Evolutionary conservation across 371 early-diverging fungal genomes (phyloP).

Genomic region (Mucor irregularis): DNA sequence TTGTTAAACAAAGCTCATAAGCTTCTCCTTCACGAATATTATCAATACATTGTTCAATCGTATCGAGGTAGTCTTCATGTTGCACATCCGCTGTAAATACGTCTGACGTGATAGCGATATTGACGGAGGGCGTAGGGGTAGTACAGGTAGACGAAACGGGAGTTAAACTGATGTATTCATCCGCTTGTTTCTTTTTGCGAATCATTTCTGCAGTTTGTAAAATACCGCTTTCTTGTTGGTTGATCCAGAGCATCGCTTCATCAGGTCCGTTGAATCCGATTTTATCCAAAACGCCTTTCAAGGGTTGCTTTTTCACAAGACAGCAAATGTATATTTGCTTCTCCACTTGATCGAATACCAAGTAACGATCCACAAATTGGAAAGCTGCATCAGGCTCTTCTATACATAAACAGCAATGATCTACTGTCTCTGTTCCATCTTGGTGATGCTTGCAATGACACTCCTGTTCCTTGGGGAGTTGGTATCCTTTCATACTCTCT

Average conservation of each 20-base stretch:
- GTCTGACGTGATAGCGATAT: background rate
- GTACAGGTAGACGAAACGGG: slow-evolving; percentile 21
- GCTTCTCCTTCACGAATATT: slow-evolving; percentile 87
- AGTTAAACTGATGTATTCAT: slow-evolving; percentile 7
- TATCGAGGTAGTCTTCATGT: slow-evolving; percentile 59
- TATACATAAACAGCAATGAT: slow-evolving; percentile 39
- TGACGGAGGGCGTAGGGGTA: slow-evolving; percentile 28
- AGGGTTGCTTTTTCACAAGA: slow-evolving; percentile 25
- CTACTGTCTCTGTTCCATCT: background rate
- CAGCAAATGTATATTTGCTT: slow-evolving; percentile 50
- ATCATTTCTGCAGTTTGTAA: slow-evolving; percentile 4
- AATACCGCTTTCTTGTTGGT: slow-evolving; percentile 9
- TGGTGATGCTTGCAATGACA: slow-evolving; percentile 32
- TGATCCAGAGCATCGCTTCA: slow-evolving; percentile 28
- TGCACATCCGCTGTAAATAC: slow-evolving; percentile 51
- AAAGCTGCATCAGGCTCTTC: slow-evolving; percentile 82
- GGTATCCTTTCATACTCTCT: slow-evolving; percentile 68
- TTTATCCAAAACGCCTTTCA: background rate
- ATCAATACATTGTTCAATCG: slow-evolving; percentile 63
- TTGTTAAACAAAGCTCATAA: slow-evolving; percentile 94
- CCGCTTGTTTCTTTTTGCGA: slow-evolving; percentile 4
- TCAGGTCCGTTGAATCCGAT: slow-evolving; percentile 15
- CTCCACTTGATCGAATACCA: slow-evolving; percentile 72
- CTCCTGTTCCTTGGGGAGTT: slow-evolving; percentile 40
- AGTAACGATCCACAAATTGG: slow-evolving; percentile 77